Conservation (phyloP, 1,284 basidiomycete genomes). For the Irpex sp. region DNA sequence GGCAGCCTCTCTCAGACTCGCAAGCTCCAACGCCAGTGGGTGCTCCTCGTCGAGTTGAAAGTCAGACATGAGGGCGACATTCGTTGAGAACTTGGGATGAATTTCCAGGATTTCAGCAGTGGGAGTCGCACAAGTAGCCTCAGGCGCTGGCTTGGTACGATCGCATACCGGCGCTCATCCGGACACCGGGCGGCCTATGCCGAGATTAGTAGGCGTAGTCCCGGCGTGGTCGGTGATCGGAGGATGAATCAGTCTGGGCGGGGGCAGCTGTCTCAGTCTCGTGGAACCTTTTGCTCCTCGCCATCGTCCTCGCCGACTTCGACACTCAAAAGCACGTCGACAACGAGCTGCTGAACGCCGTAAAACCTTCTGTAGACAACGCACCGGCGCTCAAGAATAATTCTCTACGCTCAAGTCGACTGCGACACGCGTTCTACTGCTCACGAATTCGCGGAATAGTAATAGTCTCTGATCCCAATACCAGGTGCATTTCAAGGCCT, state of each 20-base stretch:
- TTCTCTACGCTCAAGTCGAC: not conserved
- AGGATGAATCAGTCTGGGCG: not conserved
- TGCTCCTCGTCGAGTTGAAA: conserved; percentile 43
- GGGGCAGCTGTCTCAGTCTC: not conserved
- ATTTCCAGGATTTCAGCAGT: not conserved
- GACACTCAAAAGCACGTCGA: conserved; percentile 1
- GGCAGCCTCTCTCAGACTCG: conserved; percentile 57
- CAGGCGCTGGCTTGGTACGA: not conserved
- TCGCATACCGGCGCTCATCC: not conserved
- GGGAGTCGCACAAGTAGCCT: not conserved
- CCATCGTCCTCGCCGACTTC: conserved; percentile 2
- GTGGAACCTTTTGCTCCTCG: conserved; percentile 4
- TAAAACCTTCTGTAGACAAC: not conserved
- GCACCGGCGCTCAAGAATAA: not conserved
- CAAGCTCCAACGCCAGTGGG: conserved; percentile 60
- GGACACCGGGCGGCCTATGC: not conserved
- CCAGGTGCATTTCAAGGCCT: not conserved
- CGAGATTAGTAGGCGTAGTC: not conserved
- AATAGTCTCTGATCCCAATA: not conserved
- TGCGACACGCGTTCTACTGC: not conserved
- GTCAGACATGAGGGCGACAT: conserved; percentile 10
- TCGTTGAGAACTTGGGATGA: conserved; percentile 1
- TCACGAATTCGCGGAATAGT: not conserved
- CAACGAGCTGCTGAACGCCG: not conserved
- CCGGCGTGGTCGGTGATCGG: conserved; percentile 1